Percentiles rank a stretch among this genome's conserved stretches.
These are phyloP conservation scores for Saturnispora hagleri DNA, from an alignment of 805 yeast genomes.

Conservation along the genomic window DNA sequence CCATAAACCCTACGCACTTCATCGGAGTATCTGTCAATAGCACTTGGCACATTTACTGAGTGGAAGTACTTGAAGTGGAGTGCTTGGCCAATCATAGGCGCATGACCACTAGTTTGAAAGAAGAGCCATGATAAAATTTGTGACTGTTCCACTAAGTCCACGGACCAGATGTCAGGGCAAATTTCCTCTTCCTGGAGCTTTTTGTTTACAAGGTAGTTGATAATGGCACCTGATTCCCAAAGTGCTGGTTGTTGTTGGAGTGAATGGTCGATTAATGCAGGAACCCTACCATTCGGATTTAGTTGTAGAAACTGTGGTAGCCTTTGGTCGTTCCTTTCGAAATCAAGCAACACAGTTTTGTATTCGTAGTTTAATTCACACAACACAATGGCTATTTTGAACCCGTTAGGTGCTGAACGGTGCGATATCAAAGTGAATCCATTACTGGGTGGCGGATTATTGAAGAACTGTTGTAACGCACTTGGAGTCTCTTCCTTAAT, in stretches of 20 bases:
- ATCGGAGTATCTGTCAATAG: constrained; percentile 83
- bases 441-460: constrained; percentile 54
- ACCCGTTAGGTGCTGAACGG: constrained; percentile 90
- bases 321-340: constrained; percentile 82
- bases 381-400: constrained; percentile 85
- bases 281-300: constrained; percentile 93
- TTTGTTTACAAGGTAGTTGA: constrained; percentile 69
- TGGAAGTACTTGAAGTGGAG: constrained; percentile 90
- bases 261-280: constrained; percentile 81
- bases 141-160: constrained; percentile 67
- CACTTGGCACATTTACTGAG: constrained; percentile 73
- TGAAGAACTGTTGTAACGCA: constrained; percentile 61
- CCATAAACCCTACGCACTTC: constrained; percentile 92
- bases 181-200: constrained; percentile 52
- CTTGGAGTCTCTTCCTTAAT: constrained; percentile 20
- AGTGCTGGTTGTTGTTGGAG: constrained; percentile 49
- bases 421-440: constrained; percentile 82
- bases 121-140: constrained; percentile 85
- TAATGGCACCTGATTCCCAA: constrained; percentile 95
- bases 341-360: constrained; percentile 77
- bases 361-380: constrained; percentile 74
- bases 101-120: constrained; percentile 94
- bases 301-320: constrained; percentile 91
- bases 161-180: constrained; percentile 70
- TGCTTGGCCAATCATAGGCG: constrained; percentile 98